Evolutionary conservation across 2,329 filamentous ascomycete genomes (phyloP).

Genomic region (Nemania diffusa): DNA sequence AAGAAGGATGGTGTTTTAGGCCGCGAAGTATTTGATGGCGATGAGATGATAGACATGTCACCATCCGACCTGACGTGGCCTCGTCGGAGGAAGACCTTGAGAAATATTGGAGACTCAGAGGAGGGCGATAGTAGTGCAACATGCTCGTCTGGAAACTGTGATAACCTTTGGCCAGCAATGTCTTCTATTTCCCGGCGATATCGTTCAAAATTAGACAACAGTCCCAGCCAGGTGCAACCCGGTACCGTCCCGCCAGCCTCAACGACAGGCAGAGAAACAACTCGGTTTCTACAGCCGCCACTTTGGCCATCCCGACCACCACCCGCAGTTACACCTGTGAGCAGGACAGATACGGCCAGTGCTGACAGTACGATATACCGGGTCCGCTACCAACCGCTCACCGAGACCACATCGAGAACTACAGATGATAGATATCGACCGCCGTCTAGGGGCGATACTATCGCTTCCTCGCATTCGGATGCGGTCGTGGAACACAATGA

Average conservation of each 20-base stretch:
- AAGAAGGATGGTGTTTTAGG: slow-evolving; percentile 93
- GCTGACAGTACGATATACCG: slow-evolving; percentile 73
- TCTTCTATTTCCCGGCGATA: slow-evolving; percentile 55
- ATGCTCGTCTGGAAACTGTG: slow-evolving; percentile 44
- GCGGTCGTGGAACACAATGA: slow-evolving; percentile 34
- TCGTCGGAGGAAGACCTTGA: slow-evolving; percentile 47
- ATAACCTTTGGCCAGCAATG: slow-evolving; percentile 55
- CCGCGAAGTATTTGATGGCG: slow-evolving; percentile 90
- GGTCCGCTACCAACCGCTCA: slow-evolving; percentile 68
- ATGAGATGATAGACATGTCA: slow-evolving; percentile 83
- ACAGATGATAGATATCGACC: slow-evolving; percentile 53
- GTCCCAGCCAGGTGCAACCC: slow-evolving; percentile 33
- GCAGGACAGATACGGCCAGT: slow-evolving; percentile 70
- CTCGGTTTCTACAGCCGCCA: slow-evolving; percentile 58
- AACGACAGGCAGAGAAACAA: slow-evolving; percentile 41
- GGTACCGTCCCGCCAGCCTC: slow-evolving; percentile 37
- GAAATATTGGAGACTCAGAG: slow-evolving; percentile 47
- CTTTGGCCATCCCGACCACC: slow-evolving; percentile 67
- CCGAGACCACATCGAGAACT: slow-evolving; percentile 61
- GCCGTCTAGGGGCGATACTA: slow-evolving; percentile 52
- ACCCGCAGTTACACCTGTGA: slow-evolving; percentile 66
- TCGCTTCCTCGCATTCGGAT: slow-evolving; percentile 41
- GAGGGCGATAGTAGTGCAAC: slow-evolving; percentile 49
- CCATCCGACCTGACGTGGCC: slow-evolving; percentile 63
- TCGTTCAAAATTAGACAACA: slow-evolving; percentile 46